These are phyloP conservation scores for Podila clonocystis DNA, from an alignment of 192 early-diverging fungal genomes.

Conservation along the genomic window DNA sequence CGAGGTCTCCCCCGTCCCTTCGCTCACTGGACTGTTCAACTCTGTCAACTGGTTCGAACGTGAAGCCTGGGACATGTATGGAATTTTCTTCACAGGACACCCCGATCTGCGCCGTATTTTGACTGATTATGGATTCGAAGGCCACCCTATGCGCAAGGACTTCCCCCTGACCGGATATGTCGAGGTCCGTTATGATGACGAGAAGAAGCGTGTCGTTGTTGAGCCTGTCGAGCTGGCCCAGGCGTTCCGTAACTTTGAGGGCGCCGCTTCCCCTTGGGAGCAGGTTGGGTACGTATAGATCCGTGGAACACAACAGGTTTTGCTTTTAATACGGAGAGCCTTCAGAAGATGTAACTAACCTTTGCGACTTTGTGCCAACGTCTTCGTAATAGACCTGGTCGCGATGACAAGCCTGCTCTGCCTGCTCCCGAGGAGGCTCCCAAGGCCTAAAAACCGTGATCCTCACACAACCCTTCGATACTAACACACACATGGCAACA, in stretches of 20 bases:
- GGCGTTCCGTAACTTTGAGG: constrained; percentile 95
- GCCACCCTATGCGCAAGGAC: constrained; percentile 94
- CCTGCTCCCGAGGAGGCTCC: constrained; percentile 40
- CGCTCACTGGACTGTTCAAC: constrained; percentile 79
- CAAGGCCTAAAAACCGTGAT: constrained; percentile 32
- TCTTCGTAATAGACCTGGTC: constrained; percentile 32
- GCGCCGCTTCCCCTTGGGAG: constrained; percentile 94
- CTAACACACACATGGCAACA: too few relatives aligned
- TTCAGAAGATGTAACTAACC: background rate
- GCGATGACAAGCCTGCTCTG: constrained; percentile 53
- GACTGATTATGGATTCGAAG: constrained; percentile 99
- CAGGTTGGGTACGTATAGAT: constrained; percentile 65
- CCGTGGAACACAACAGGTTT: too few relatives aligned
- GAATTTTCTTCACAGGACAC: constrained; percentile 94
- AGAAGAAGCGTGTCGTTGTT: constrained; percentile 96
- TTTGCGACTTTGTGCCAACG: background rate
- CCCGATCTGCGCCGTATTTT: constrained; percentile 97
- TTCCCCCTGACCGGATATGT: constrained; percentile 99
- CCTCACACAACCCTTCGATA: background rate
- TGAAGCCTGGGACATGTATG: constrained; percentile 99
- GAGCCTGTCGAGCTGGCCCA: constrained; percentile 97
- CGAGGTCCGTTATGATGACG: constrained; percentile 98
- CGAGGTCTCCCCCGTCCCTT: constrained; percentile 92
- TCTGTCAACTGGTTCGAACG: constrained; percentile 98
- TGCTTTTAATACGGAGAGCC: background rate